Percentiles rank a stretch among this genome's conserved stretches.
phyloP scores from a whole-genome alignment of 2,329 filamentous ascomycete genomes.

The Chaetomiaceae sp. region DNA sequence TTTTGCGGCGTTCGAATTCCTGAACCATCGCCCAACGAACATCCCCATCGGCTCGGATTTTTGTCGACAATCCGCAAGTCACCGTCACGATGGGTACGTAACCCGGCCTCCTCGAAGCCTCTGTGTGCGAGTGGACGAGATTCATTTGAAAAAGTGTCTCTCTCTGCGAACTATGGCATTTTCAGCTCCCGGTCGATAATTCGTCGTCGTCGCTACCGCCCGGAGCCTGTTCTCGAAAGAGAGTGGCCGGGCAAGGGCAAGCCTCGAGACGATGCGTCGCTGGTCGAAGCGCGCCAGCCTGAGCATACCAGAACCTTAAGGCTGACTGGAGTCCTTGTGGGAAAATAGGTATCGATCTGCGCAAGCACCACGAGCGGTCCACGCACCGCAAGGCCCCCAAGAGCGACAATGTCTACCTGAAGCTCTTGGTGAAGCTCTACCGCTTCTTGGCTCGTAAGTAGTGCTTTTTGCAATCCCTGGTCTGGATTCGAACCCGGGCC shows the following conservation, averaged over 20 bases:
- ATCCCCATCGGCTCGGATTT: conserved; percentile 27
- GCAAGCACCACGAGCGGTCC: conserved; percentile 63
- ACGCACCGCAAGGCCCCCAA: conserved; percentile 92
- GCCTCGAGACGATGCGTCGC: conserved; percentile 15
- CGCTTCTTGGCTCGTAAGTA: conserved; percentile 87
- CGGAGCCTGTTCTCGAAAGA: conserved; percentile 2
- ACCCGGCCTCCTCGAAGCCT: conserved; percentile 36
- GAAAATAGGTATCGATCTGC: conserved; percentile 65
- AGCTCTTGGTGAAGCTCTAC: conserved; percentile 97
- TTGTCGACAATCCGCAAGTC: conserved; percentile 32
- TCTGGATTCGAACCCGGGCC: too few relatives aligned
- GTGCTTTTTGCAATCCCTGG: not conserved
- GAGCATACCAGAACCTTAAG: conserved; percentile 61
- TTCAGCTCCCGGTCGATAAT: conserved; percentile 20
- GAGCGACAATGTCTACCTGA: conserved; percentile 97
- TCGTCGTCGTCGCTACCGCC: conserved; percentile 11
- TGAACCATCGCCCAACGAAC: conserved; percentile 24
- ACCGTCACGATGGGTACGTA: conserved; percentile 61
- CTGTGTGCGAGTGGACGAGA: conserved; percentile 49
- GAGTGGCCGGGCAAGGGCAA: conserved; percentile 7
- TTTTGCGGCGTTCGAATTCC: conserved; percentile 14
- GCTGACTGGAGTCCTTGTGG: conserved; percentile 50
- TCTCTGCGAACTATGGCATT: conserved; percentile 29
- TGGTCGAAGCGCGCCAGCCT: conserved; percentile 33
- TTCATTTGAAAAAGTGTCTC: conserved; percentile 25